Base-by-base conservation (phyloP, 2,329 filamentous ascomycete genomes). In the Phoma sp. region DNA sequence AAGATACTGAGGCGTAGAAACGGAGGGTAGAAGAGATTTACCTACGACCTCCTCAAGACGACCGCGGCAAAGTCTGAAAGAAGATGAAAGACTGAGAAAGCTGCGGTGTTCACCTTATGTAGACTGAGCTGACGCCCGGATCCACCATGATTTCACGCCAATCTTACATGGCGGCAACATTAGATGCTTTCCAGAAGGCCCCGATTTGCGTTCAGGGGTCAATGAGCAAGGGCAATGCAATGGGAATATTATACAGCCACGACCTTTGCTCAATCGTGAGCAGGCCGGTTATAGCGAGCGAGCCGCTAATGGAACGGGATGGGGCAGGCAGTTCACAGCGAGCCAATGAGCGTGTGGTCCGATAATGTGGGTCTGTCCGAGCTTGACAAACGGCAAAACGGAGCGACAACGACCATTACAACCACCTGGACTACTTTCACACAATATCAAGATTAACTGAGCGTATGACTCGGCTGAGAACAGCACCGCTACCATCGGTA, bases 271-370 rank as follows among this genome's bases (percentile, higher is more conserved):
- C 5, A 5, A 5, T 6, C 15, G 12, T 20, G 11, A 2, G 11
- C 29, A 42, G 50, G 37, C 47, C 47, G 43, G 50, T 36, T 5
- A 47, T 7, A 37, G 43, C 50, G 38, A 42, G 39, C 39, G 33
- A 53, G 50, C 36, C 37, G 36, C 36, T 53, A 42, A 12, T 28
- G 7, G 15, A 23, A 11, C n/a, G 5, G 4, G 12, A 20, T 34
- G 29, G 29, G 14, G 20, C 29, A 26, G 33, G 52, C 43, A 55
- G 12, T 18, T 40, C 15, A 40, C 18, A 55, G 52, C 52, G 52
- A 55, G 20, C 53, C 47, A 51, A 56, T 52, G 34, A 50, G 7
- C 29, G 9, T 17, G 21, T 17, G 23, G 30, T n/a, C 11, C 45
- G 34, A 37, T n/a, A 5, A 17, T 30, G 29, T 15, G 29, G 33